These are phyloP conservation scores for Sarocladium strictum DNA, from an alignment of 2,329 filamentous ascomycete genomes.

Conservation along the genomic window DNA sequence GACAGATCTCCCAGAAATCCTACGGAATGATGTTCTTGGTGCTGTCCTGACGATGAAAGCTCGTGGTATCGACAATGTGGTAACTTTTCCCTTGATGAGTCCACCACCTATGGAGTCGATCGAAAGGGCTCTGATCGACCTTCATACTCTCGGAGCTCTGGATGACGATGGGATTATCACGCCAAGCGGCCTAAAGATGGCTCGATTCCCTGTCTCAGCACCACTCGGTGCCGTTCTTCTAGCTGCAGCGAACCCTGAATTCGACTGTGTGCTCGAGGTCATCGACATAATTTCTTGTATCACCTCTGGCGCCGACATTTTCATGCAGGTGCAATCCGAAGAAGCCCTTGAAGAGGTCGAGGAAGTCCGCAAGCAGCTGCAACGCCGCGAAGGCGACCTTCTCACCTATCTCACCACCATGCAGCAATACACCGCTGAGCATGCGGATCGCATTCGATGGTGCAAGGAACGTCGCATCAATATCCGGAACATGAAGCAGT, in stretches of 20 bases:
- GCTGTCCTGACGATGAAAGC: conserved; percentile 92
- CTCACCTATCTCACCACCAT: conserved; percentile 59
- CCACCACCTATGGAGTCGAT: conserved; percentile 70
- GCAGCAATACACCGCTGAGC: conserved; percentile 54
- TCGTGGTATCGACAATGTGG: conserved; percentile 73
- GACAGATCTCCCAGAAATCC: conserved; percentile 78
- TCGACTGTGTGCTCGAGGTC: conserved; percentile 69
- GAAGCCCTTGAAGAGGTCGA: conserved; percentile 50
- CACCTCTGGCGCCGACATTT: conserved; percentile 58
- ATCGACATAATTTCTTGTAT: conserved; percentile 76
- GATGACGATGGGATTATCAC: conserved; percentile 69
- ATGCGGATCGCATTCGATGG: conserved; percentile 49
- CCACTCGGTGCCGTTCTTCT: conserved; percentile 77
- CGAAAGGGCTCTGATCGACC: conserved; percentile 73
- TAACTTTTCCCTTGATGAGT: conserved; percentile 81
- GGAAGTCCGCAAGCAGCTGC: conserved; percentile 48
- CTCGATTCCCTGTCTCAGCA: conserved; percentile 76
- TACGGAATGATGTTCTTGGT: conserved; percentile 81
- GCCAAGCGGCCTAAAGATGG: conserved; percentile 66
- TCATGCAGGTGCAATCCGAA: conserved; percentile 52
- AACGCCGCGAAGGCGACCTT: conserved; percentile 58
- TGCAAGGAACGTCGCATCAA: conserved; percentile 53
- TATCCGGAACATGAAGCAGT: conserved; percentile 55
- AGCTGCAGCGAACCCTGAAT: conserved; percentile 64
- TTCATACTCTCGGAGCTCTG: conserved; percentile 74